These are phyloP conservation scores for Farysia itapuensis DNA, from an alignment of 1,284 basidiomycete species.

Conservation along the genomic window DNA sequence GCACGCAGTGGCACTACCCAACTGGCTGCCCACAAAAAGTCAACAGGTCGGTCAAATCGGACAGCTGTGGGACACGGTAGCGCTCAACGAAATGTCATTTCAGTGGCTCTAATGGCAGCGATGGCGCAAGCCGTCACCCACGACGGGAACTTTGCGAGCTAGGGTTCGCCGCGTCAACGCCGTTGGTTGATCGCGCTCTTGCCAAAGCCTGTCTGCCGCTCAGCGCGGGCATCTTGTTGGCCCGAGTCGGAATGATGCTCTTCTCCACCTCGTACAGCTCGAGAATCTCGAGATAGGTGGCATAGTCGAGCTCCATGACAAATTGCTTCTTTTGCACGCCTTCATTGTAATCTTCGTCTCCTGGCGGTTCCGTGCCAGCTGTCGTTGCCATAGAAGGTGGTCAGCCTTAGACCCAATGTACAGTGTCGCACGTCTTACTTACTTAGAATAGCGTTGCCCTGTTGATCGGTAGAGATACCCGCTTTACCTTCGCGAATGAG, in stretches of 20 bases:
- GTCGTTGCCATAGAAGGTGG: background rate
- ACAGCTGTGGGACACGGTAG: slow-evolving; percentile 11
- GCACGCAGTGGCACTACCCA: background rate
- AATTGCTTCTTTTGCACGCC: slow-evolving; percentile 76
- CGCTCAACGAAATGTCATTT: slow-evolving; percentile 17
- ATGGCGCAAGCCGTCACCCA: no score
- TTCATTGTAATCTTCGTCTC: slow-evolving; percentile 67
- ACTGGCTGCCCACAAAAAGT: slow-evolving; percentile 1
- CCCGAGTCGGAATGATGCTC: slow-evolving; percentile 60
- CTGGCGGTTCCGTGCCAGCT: slow-evolving; percentile 9
- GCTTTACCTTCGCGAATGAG: slow-evolving; percentile 80
- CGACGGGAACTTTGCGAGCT: no score
- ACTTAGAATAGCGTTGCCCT: slow-evolving; percentile 77
- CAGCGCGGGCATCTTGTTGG: slow-evolving; percentile 11
- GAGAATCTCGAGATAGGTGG: slow-evolving; percentile 77
- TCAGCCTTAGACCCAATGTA: no score
- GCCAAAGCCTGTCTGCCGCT: slow-evolving; percentile 7
- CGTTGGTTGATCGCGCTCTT: background rate
- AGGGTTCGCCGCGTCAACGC: no score
- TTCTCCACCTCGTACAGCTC: slow-evolving; percentile 75
- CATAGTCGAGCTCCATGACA: slow-evolving; percentile 81
- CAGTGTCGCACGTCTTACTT: slow-evolving; percentile 40
- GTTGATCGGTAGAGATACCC: slow-evolving; percentile 63
- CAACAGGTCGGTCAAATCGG: background rate
- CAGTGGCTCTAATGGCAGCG: no score